A percentile compares a stretch with the other conserved stretches of the same genome.
phyloP scores from a whole-genome alignment of 2,329 filamentous ascomycete species.

The Cryphonectria carpinicola region DNA sequence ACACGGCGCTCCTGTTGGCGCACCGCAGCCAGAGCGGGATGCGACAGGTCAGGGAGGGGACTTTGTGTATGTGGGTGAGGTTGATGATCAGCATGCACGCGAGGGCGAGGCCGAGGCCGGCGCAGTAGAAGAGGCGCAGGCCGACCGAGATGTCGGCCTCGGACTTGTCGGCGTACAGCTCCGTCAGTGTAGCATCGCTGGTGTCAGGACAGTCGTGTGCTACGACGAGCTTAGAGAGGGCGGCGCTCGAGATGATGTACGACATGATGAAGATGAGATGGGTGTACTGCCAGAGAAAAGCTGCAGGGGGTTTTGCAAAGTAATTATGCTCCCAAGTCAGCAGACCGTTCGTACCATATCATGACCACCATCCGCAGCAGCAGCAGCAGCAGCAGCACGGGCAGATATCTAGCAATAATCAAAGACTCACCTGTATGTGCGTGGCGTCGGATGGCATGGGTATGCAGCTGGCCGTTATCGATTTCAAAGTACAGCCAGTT shows the following conservation, averaged over 20 bases:
- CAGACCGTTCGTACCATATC: background rate
- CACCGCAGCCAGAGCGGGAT: constrained; percentile 56
- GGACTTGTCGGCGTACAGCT: constrained; percentile 53
- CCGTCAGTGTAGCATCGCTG: constrained; percentile 52
- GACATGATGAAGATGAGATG: constrained; percentile 67
- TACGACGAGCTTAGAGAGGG: constrained; percentile 62
- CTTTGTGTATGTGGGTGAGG: constrained; percentile 59
- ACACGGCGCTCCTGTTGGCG: constrained; percentile 52
- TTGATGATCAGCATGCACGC: constrained; percentile 59
- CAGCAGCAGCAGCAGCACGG: background rate
- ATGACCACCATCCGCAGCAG: too few species aligned
- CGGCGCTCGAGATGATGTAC: constrained; percentile 62
- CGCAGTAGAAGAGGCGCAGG: constrained; percentile 67
- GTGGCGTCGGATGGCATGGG: constrained; percentile 64
- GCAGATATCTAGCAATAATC: background rate
- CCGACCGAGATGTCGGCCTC: constrained; percentile 55
- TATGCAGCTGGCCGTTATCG: constrained; percentile 58
- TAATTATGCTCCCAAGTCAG: too few species aligned
- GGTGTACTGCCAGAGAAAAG: constrained; percentile 57
- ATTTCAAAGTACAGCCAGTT: constrained; percentile 70
- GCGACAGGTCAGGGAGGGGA: constrained; percentile 48
- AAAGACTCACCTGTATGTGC: constrained; percentile 43
- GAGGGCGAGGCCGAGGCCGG: constrained; percentile 60
- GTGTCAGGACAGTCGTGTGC: constrained; percentile 57
- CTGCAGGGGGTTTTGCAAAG: constrained; percentile 33